phyloP scores from a whole-genome alignment of 768 basidiomycete genomes.

The Candolleomyces efflorescens region DNA sequence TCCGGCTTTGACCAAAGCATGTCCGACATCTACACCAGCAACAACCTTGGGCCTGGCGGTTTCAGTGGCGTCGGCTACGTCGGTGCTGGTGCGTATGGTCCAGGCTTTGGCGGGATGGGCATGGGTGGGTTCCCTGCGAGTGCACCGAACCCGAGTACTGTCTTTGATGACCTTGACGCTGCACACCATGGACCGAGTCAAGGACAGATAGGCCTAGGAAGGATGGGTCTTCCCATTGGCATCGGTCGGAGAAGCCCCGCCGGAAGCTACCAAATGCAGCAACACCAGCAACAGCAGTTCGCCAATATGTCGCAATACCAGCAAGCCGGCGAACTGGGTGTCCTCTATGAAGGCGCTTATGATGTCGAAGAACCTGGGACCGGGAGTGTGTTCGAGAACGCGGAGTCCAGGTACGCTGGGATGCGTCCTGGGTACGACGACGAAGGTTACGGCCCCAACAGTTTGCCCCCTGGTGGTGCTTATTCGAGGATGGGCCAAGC shows the following conservation, averaged over 20 bases:
- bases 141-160: constrained; percentile 1
- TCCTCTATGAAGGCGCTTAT: neutral
- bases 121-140: neutral
- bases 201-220: neutral
- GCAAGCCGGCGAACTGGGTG: neutral
- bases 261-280: neutral
- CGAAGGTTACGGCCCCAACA: constrained; percentile 55
- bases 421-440: constrained; percentile 22
- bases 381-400: constrained; percentile 2
- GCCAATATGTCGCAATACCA: neutral
- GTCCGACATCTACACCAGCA: constrained; percentile 4
- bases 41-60: neutral
- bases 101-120: neutral
- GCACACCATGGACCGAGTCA: neutral
- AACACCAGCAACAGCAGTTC: constrained; percentile 1
- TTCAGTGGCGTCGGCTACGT: too few species aligned
- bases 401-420: neutral
- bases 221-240: neutral
- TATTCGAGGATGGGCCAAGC: constrained; percentile 17
- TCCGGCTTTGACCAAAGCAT: constrained; percentile 42
- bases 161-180: neutral
- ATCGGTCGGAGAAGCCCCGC: neutral
- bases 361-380: neutral
- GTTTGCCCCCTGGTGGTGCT: neutral
- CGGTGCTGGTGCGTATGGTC: neutral